These are phyloP conservation scores for Basidiobolus heterosporus DNA, from an alignment of 371 early-diverging fungal genomes.

Conservation along the genomic window DNA sequence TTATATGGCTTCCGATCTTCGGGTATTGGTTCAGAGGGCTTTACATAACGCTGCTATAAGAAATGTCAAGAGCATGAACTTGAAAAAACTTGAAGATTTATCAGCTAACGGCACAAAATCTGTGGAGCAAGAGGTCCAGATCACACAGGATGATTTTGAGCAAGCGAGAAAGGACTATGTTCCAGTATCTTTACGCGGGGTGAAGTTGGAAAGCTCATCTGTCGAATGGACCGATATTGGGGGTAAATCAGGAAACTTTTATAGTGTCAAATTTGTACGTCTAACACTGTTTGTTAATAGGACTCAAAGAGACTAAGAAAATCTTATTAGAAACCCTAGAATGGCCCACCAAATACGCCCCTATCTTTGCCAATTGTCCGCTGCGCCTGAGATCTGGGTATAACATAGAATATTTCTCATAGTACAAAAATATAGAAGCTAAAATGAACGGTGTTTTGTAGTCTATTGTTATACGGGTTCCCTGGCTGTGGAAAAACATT, in stretches of 20 bases:
- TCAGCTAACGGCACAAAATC: neutral
- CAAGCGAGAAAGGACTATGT: constrained; percentile 63
- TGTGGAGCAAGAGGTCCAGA: neutral
- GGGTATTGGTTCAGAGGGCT: constrained; percentile 60
- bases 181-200: constrained; percentile 65
- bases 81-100: neutral
- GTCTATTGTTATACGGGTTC: constrained; percentile 81
- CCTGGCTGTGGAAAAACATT: constrained; percentile 91
- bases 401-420: neutral
- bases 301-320: constrained; percentile 61
- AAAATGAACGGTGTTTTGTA: constrained; percentile 5
- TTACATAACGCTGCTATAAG: constrained; percentile 68
- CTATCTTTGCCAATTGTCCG: constrained; percentile 72
- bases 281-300: constrained; percentile 11
- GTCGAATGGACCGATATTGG: constrained; percentile 84
- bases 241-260: constrained; percentile 15
- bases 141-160: constrained; percentile 31
- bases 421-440: neutral
- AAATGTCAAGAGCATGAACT: neutral
- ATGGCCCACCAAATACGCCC: constrained; percentile 86
- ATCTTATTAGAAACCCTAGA: constrained; percentile 79
- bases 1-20: constrained; percentile 68
- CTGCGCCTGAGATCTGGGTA: constrained; percentile 80
- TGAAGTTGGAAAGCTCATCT: constrained; percentile 57
- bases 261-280: neutral